phyloP scores from a whole-genome alignment of 2,329 filamentous ascomycete species.

The Bisporella sp. region DNA sequence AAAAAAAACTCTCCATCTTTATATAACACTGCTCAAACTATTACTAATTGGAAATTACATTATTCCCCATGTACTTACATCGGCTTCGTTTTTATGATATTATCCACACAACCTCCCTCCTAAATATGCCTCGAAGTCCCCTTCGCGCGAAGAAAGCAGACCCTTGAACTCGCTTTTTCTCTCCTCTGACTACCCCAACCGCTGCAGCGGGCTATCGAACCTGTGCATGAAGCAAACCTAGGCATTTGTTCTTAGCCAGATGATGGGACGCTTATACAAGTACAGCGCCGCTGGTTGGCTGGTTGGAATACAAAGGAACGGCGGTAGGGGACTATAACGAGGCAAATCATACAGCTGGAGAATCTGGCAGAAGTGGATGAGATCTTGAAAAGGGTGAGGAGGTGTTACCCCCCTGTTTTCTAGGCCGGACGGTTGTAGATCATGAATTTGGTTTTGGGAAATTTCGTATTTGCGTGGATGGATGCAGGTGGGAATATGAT shows the following conservation, averaged over 20 bases:
- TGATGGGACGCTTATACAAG: constrained; percentile 15
- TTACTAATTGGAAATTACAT: too few species aligned
- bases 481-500: constrained; percentile 13
- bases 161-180: constrained; percentile 13
- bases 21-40: too few species aligned
- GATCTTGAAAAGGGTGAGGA: constrained; percentile 6
- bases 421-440: not conserved
- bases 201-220: constrained; percentile 10
- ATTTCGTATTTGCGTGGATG: constrained; percentile 15
- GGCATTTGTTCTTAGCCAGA: constrained; percentile 13
- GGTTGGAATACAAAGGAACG: constrained; percentile 10
- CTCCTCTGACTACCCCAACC: constrained; percentile 9
- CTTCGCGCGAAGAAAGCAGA: constrained; percentile 16
- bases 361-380: constrained; percentile 11
- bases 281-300: constrained; percentile 12
- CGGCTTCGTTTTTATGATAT: too few species aligned
- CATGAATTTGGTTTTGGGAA: constrained; percentile 7
- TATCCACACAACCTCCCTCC: constrained; percentile 3
- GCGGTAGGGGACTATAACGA: constrained; percentile 6
- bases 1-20: too few species aligned
- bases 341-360: constrained; percentile 13
- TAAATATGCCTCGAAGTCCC: constrained; percentile 12
- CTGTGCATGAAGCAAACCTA: constrained; percentile 11
- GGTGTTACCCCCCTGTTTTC: not conserved
- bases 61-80: too few species aligned